Evolutionary conservation across 805 yeast genomes (phyloP).

Genomic region (Hanseniaspora vineae): DNA sequence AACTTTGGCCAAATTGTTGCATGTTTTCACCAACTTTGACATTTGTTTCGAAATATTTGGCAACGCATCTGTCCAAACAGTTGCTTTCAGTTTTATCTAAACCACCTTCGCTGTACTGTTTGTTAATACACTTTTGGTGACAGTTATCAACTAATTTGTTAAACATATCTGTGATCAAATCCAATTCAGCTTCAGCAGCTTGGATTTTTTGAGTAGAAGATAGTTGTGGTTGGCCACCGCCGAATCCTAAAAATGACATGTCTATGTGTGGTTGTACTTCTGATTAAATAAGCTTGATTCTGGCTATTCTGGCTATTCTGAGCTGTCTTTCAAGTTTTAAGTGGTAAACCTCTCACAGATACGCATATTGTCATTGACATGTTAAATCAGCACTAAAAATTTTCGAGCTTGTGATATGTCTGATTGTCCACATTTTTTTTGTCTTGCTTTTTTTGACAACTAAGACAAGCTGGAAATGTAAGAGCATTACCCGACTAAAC

Average conservation of each 20-base stretch:
- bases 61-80: slow-evolving; percentile 91
- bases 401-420: no score
- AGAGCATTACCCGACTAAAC: no score
- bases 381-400: no score
- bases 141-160: slow-evolving; percentile 83
- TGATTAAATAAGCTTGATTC: not conserved
- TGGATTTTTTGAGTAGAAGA: slow-evolving; percentile 63
- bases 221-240: slow-evolving; percentile 60
- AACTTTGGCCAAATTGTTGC: slow-evolving; percentile 38
- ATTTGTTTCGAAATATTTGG: slow-evolving; percentile 88
- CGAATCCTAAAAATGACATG: slow-evolving; percentile 68
- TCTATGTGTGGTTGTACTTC: not conserved
- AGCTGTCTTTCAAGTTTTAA: no score
- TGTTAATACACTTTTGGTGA: slow-evolving; percentile 70
- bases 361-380: no score
- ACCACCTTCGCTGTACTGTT: slow-evolving; percentile 56
- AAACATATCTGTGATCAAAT: slow-evolving; percentile 96
- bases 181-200: slow-evolving; percentile 95
- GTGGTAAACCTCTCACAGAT: no score
- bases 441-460: not conserved
- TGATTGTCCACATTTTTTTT: no score
- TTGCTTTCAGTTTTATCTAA: slow-evolving; percentile 68
- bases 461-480: no score
- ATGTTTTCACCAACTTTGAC: slow-evolving; percentile 82
- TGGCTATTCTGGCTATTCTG: no score